These are phyloP conservation scores for Penicillium bialowiezense DNA, from an alignment of 495 filamentous ascomycete species.

Conservation along the genomic window DNA sequence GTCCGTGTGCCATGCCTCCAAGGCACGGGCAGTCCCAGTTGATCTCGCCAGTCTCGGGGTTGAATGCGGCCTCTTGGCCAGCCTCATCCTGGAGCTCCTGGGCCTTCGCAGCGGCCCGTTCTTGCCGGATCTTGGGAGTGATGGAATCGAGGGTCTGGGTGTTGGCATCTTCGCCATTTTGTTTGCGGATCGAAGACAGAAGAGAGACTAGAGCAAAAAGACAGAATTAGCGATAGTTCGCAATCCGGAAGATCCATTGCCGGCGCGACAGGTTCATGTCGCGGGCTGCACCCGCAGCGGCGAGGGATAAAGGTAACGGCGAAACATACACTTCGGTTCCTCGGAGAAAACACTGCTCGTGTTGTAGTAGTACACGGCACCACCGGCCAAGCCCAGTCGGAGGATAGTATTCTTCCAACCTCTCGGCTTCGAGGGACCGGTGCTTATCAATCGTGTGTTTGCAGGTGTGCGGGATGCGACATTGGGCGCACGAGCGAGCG, in stretches of 20 bases:
- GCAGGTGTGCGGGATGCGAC: slow-evolving; percentile 38
- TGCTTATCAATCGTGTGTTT: slow-evolving; percentile 67
- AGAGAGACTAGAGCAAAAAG: slow-evolving; percentile 32
- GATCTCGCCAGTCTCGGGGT: slow-evolving; percentile 98
- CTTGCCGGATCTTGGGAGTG: slow-evolving; percentile 39
- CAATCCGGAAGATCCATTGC: slow-evolving; percentile 3
- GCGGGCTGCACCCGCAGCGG: slow-evolving; percentile 6
- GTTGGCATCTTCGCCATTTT: slow-evolving; percentile 26
- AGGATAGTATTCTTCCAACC: slow-evolving; percentile 77
- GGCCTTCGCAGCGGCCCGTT: slow-evolving; percentile 19
- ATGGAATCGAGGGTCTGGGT: slow-evolving; percentile 46
- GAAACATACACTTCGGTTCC: slow-evolving; percentile 68
- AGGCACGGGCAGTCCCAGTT: slow-evolving; percentile 99
- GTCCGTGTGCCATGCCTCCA: slow-evolving; percentile 95
- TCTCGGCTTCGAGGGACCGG: slow-evolving; percentile 64
- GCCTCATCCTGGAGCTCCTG: slow-evolving; percentile 78
- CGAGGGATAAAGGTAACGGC: not conserved
- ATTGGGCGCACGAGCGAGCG: slow-evolving; percentile 47
- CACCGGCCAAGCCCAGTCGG: slow-evolving; percentile 74
- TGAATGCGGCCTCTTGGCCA: slow-evolving; percentile 83
- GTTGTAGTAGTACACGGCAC: slow-evolving; percentile 88
- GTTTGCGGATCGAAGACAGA: slow-evolving; percentile 19
- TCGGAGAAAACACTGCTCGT: slow-evolving; percentile 85
- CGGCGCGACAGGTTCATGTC: slow-evolving; percentile 6
- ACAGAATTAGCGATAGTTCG: slow-evolving; percentile 1